Percentiles rank a stretch among this genome's conserved stretches.
Conservation (phyloP, 495 filamentous ascomycete genomes). For the Terfezia claveryi region DNA sequence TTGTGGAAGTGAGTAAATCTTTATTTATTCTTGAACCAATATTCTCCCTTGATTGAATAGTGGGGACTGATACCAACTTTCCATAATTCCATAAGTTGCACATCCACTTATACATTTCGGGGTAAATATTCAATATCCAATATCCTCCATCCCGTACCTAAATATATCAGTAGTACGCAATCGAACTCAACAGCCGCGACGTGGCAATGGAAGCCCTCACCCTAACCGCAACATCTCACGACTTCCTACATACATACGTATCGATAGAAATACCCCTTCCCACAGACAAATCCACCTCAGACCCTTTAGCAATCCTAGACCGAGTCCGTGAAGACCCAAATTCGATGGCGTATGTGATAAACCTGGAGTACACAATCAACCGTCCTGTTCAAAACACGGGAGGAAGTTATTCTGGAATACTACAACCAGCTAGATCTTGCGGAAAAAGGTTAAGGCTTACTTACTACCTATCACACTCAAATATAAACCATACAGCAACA, state of each 20-base stretch:
- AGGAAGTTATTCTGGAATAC: conserved; percentile 39
- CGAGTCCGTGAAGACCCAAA: not conserved
- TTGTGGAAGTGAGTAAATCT: conserved; percentile 41
- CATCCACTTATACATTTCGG: conserved; percentile 77
- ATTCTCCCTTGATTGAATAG: conserved; percentile 1
- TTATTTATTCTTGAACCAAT: not conserved
- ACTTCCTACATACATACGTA: conserved; percentile 52
- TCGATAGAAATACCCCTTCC: conserved; percentile 21
- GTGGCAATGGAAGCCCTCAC: conserved; percentile 65
- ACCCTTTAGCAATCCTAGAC: conserved; percentile 1
- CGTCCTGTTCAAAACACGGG: not conserved
- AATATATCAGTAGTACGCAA: conserved; percentile 35
- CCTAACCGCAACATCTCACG: conserved; percentile 42
- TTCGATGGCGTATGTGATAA: not conserved
- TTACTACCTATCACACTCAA: not conserved
- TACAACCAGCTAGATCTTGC: conserved; percentile 54
- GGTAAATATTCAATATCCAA: conserved; percentile 1
- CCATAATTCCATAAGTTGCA: conserved; percentile 34
- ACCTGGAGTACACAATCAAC: not conserved
- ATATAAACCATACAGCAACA: no score
- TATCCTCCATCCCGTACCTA: not conserved
- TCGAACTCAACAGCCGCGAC: conserved; percentile 56
- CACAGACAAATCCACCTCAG: not conserved
- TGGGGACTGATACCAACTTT: not conserved
- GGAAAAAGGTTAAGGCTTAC: not conserved